These are phyloP conservation scores for Nakazawaea ernobii DNA, from an alignment of 805 yeast genomes.

Conservation along the genomic window DNA sequence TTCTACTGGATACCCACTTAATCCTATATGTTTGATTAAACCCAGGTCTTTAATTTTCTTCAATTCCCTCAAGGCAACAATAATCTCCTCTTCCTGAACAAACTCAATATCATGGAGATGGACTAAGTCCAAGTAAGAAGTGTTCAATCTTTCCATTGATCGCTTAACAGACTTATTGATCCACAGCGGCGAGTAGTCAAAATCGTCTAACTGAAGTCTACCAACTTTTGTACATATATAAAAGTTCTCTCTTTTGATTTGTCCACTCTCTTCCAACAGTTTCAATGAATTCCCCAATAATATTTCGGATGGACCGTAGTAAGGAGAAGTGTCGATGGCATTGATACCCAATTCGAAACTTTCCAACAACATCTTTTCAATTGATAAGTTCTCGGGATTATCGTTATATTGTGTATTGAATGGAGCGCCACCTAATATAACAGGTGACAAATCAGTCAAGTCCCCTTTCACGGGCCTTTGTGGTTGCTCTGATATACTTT, in stretches of 20 bases:
- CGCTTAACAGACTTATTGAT: constrained; percentile 60
- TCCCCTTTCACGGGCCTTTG: constrained; percentile 14
- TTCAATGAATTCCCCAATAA: constrained; percentile 64
- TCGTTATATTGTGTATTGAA: constrained; percentile 76
- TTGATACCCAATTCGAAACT: constrained; percentile 66
- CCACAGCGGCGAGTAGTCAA: constrained; percentile 63
- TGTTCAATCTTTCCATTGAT: constrained; percentile 60
- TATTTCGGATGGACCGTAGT: constrained; percentile 83
- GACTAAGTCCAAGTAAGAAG: constrained; percentile 71
- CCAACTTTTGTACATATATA: constrained; percentile 86
- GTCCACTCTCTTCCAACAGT: constrained; percentile 23
- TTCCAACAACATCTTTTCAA: constrained; percentile 45
- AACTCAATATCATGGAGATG: constrained; percentile 90
- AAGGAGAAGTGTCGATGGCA: constrained; percentile 89
- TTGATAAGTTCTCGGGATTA: constrained; percentile 57
- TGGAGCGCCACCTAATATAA: constrained; percentile 85
- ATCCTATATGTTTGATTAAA: constrained; percentile 57
- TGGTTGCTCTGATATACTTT: constrained; percentile 1
- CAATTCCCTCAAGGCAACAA: constrained; percentile 60
- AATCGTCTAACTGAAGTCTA: constrained; percentile 57
- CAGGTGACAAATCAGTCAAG: constrained; percentile 38
- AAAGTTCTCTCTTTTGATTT: constrained; percentile 54
- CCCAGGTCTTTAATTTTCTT: constrained; percentile 60
- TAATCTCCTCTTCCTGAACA: constrained; percentile 45
- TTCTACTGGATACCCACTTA: constrained; percentile 84